These are phyloP conservation scores for Cystobasidium slooffiae DNA, from an alignment of 1,284 basidiomycete species.

Conservation along the genomic window DNA sequence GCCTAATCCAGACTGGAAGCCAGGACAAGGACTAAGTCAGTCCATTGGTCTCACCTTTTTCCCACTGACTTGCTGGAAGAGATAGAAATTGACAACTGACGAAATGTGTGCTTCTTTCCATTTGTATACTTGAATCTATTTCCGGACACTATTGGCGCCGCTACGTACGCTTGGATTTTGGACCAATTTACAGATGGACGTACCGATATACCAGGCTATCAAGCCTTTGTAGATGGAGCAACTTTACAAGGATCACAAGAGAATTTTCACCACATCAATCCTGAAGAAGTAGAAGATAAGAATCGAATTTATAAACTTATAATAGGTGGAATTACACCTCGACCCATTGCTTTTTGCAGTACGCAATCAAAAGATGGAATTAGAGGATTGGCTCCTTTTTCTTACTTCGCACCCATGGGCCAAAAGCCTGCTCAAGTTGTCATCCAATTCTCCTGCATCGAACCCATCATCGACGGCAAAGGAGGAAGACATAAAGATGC, in stretches of 20 bases:
- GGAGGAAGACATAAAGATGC: slow-evolving; percentile 66
- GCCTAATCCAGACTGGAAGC: slow-evolving; percentile 64
- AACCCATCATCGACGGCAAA: slow-evolving; percentile 34
- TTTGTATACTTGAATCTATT: background rate
- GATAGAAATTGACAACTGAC: too few species aligned
- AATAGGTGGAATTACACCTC: slow-evolving; percentile 70
- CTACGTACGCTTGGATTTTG: background rate
- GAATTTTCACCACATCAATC: slow-evolving; percentile 55
- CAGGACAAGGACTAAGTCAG: slow-evolving; percentile 63
- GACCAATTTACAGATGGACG: background rate
- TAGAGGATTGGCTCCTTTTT: slow-evolving; percentile 70
- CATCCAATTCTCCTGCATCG: slow-evolving; percentile 1
- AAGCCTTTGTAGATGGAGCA: slow-evolving; percentile 36
- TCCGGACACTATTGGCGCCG: background rate
- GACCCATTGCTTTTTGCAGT: slow-evolving; percentile 76
- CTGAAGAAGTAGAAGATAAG: slow-evolving; percentile 61
- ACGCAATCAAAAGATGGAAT: slow-evolving; percentile 65
- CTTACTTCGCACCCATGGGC: slow-evolving; percentile 38
- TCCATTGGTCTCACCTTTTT: background rate
- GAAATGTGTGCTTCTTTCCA: background rate
- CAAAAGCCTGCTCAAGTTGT: slow-evolving; percentile 20
- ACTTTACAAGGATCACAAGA: slow-evolving; percentile 27
- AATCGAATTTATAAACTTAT: slow-evolving; percentile 64
- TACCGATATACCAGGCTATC: slow-evolving; percentile 63
- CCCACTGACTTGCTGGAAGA: too few species aligned